phyloP scores from a whole-genome alignment of 2,329 filamentous ascomycete genomes.

The Botrytis pseudocinerea region DNA sequence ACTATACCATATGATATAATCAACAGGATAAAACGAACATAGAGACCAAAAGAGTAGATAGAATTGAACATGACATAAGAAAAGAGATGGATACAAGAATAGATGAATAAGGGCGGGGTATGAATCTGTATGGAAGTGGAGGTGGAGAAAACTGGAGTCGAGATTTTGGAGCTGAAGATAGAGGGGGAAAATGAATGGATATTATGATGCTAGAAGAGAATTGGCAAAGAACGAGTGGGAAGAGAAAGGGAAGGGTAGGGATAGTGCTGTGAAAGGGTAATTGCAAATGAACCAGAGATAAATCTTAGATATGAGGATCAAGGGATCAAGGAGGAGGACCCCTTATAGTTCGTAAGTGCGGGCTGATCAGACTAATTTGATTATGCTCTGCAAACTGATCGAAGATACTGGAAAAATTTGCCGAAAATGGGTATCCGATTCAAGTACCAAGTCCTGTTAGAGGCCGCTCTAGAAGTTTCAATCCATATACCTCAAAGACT shows the following conservation, averaged over 20 bases:
- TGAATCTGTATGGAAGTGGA: not conserved
- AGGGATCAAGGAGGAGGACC: not conserved
- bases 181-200: not conserved
- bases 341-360: not conserved
- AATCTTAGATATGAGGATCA: not conserved
- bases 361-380: not conserved
- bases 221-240: not conserved
- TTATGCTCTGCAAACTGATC: not conserved
- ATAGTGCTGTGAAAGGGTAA: not conserved
- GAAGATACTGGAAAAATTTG: not conserved
- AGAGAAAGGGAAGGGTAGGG: too few species aligned
- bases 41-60: not conserved
- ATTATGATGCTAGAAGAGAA: not conserved
- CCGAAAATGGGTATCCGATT: not conserved
- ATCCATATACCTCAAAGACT: not conserved
- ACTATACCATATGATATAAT: accelerated
- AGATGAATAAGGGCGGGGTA: not conserved
- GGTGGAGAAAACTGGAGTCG: not conserved
- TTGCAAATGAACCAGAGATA: not conserved
- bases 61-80: not conserved
- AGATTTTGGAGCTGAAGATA: not conserved
- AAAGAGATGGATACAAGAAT: not conserved
- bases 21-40: not conserved
- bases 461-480: not conserved
- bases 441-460: not conserved